Base-by-base conservation (phyloP, 305 asterid species). In the Coffea humblotiana region DNA sequence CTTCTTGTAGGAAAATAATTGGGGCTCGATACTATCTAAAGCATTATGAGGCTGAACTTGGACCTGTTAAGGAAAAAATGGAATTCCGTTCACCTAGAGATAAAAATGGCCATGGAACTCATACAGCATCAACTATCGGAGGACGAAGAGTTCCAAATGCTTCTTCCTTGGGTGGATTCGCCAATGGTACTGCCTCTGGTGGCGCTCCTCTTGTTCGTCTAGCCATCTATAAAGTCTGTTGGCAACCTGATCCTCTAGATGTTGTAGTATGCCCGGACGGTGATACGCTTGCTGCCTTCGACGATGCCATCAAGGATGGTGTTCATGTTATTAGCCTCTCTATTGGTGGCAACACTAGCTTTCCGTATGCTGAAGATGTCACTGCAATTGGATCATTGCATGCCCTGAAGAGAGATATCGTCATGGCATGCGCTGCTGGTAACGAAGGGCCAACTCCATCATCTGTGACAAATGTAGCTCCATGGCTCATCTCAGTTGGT, bases 251-350 rank as follows among this genome's bases (percentile, higher is more conserved):
- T 0, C 70, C 58, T 58, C 83, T 74, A 10, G 80, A 56, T 2
- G 83, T 69, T 40, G 51, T 74, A 61, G 1, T 84, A 0, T 88
- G 94, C 79, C 18, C 70, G 15, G 40, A 43, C 0, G 87, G 76
- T 56, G 92, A 88, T 61, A 60, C 79, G 61, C 76, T 90, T 4
- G 88, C 89, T 18, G 91, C 89, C 23, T 77, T 90, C 4, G 94
- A 88, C 10, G 90, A 87, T 40, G 94, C 94, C 78, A 85, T 90
- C 10, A 82, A 82, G 2, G 92, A 90, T 72, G 94, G 94, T 6
- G 91, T 90, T 54, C 74, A 90, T 0, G 81, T 90, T 13, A 54
- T 88, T 0, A 87, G 92, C 67, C 23, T 79, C 13, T 90, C 91
- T 13, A 15, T 90, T 9, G 91, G 85, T 35, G 3, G 27, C 18